Percentiles rank a stretch among this genome's conserved stretches.
Conservation (phyloP, 2,329 filamentous ascomycete species). For the Blastomyces silverae region DNA sequence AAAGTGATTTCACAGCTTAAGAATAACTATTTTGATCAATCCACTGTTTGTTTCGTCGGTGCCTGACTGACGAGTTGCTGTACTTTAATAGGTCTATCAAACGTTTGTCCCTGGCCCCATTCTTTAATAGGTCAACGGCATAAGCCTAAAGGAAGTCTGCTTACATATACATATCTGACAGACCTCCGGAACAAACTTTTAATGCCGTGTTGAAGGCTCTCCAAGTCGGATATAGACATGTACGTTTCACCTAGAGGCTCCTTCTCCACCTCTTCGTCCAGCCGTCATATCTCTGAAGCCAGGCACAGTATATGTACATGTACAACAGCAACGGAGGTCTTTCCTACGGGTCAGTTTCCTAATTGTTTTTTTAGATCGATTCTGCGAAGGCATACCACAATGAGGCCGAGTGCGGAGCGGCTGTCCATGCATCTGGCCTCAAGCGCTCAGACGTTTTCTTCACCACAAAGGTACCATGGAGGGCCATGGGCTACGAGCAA, state of each 20-base stretch:
- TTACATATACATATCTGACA: conserved; percentile 24
- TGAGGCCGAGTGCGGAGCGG: conserved; percentile 49
- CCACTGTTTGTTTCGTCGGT: not conserved
- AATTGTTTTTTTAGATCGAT: conserved; percentile 43
- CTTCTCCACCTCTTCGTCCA: not conserved
- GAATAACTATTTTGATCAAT: not conserved
- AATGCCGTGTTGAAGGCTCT: conserved; percentile 53
- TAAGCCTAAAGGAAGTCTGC: not conserved
- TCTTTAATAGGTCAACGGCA: not conserved
- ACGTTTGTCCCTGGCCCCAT: conserved; percentile 28
- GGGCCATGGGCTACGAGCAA: conserved; percentile 54
- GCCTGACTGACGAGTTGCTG: conserved; percentile 17
- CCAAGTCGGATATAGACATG: conserved; percentile 52
- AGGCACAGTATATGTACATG: too few relatives aligned
- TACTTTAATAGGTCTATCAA: conserved; percentile 34
- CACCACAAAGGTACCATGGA: conserved; percentile 54
- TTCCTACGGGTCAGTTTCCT: not conserved
- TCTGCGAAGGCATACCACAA: conserved; percentile 54
- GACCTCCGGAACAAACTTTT: conserved; percentile 52
- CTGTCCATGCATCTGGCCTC: conserved; percentile 48
- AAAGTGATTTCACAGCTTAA: not conserved
- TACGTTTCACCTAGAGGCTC: conserved; percentile 27
- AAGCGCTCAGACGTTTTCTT: conserved; percentile 55
- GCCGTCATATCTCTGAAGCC: not conserved
- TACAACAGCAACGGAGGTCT: not conserved